A percentile compares a stretch with the other conserved stretches of the same genome.
Conservation (phyloP, 2,329 filamentous ascomycete species). For the Cladosporium sp. region DNA sequence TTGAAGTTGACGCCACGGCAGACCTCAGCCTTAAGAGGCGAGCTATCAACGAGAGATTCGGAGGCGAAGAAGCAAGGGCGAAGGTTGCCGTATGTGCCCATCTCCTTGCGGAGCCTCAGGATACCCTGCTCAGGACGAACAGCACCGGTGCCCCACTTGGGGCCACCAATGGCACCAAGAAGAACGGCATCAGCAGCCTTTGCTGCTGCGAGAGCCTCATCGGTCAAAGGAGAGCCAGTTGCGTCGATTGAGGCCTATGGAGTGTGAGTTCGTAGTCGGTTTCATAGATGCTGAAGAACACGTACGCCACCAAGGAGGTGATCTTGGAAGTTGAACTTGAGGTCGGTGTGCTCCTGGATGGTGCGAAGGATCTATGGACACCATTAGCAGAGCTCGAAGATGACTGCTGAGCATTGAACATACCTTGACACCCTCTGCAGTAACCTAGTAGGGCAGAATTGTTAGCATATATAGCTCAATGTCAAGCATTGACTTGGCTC, state of each 20-base stretch:
- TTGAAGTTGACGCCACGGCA: conserved; percentile 87
- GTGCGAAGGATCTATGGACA: conserved; percentile 65
- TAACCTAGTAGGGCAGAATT: conserved; percentile 53
- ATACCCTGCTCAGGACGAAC: conserved; percentile 92
- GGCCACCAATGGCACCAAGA: conserved; percentile 91
- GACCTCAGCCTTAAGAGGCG: conserved; percentile 79
- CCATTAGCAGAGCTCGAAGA: conserved; percentile 4
- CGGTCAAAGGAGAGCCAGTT: conserved; percentile 71
- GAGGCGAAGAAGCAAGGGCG: conserved; percentile 94
- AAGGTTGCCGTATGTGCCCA: conserved; percentile 91
- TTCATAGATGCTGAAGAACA: conserved; percentile 23
- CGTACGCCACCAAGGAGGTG: conserved; percentile 88
- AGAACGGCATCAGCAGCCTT: conserved; percentile 85
- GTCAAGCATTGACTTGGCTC: conserved; percentile 7
- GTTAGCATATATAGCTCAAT: conserved; percentile 7
- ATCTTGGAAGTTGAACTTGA: conserved; percentile 84
- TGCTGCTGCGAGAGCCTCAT: conserved; percentile 75
- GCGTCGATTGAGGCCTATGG: conserved; percentile 80
- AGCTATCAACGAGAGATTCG: conserved; percentile 74
- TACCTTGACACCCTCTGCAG: conserved; percentile 82
- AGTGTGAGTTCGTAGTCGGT: conserved; percentile 4
- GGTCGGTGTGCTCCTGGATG: conserved; percentile 66
- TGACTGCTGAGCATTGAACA: conserved; percentile 6
- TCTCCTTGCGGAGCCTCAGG: conserved; percentile 85
- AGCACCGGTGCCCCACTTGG: conserved; percentile 87